Evolutionary conservation across 495 filamentous ascomycete genomes (phyloP).

Genomic region (Viridothelium virens): DNA sequence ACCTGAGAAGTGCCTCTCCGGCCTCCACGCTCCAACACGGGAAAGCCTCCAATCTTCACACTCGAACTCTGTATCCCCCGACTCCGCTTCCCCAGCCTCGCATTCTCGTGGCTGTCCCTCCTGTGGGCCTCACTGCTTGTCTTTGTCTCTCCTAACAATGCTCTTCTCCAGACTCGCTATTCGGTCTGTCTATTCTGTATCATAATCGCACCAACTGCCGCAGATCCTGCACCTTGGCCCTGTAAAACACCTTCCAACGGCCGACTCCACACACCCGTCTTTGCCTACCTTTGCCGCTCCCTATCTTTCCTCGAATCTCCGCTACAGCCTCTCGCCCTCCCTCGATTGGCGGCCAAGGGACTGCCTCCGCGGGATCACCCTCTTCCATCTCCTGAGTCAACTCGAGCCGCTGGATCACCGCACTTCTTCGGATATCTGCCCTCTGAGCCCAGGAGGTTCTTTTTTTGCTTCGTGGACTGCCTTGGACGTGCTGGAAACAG

Average conservation of each 20-base stretch:
- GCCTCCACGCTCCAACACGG: slow-evolving; percentile 6
- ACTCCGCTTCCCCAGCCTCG: slow-evolving; percentile 10
- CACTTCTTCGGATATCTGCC: not conserved
- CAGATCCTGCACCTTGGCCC: slow-evolving; percentile 8
- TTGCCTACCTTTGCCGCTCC: slow-evolving; percentile 8
- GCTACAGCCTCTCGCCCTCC: not conserved
- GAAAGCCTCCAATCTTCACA: not conserved
- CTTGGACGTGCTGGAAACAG: slow-evolving; percentile 1
- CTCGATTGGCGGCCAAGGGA: not conserved
- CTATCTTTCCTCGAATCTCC: not conserved
- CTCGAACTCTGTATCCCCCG: not conserved
- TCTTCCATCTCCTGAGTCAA: not conserved
- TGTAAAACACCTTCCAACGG: not conserved
- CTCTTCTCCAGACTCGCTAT: slow-evolving; percentile 8
- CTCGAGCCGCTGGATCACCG: not conserved
- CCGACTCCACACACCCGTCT: not conserved
- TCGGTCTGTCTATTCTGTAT: slow-evolving; percentile 12
- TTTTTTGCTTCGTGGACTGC: slow-evolving; percentile 8
- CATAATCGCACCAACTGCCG: slow-evolving; percentile 9
- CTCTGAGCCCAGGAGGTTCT: slow-evolving; percentile 11
- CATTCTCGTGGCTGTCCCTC: not conserved
- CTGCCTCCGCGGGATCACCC: not conserved
- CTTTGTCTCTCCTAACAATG: not conserved
- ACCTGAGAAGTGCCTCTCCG: not conserved
- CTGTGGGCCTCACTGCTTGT: not conserved